Evolutionary conservation across 2,329 filamentous ascomycete genomes (phyloP).

Genomic region (Geosmithia flava): DNA sequence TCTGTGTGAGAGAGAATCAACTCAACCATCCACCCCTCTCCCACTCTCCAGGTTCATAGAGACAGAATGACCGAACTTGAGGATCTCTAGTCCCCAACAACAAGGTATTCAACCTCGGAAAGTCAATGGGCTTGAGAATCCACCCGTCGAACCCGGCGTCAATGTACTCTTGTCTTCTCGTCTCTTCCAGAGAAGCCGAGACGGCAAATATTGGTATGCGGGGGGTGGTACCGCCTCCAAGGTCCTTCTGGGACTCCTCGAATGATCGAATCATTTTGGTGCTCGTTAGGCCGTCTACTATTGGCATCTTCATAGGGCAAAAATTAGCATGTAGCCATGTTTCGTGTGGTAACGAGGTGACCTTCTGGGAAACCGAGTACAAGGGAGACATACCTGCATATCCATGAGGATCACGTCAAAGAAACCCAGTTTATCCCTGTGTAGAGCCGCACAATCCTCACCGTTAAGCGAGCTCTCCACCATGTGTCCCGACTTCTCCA

Average conservation of each 20-base stretch:
- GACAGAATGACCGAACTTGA: slow-evolving; percentile 41
- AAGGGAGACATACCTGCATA: slow-evolving; percentile 53
- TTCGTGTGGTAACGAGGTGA: not conserved
- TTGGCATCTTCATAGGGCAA: slow-evolving; percentile 61
- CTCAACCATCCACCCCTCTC: slow-evolving; percentile 77
- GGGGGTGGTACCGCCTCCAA: slow-evolving; percentile 40
- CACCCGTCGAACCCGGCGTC: slow-evolving; percentile 78
- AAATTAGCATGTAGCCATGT: not conserved
- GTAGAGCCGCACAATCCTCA: slow-evolving; percentile 66
- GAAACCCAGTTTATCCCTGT: slow-evolving; percentile 44
- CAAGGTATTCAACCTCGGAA: slow-evolving; percentile 57
- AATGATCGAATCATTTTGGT: slow-evolving; percentile 72
- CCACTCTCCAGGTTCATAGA: slow-evolving; percentile 66
- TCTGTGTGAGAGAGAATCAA: too few relatives aligned
- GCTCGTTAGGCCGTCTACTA: slow-evolving; percentile 71
- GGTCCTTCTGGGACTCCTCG: slow-evolving; percentile 41
- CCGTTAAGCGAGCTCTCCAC: slow-evolving; percentile 69
- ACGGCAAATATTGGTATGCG: slow-evolving; percentile 76
- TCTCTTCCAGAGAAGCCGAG: slow-evolving; percentile 69
- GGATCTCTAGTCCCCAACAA: slow-evolving; percentile 57
- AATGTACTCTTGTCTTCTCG: slow-evolving; percentile 55
- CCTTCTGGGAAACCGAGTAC: too few relatives aligned
- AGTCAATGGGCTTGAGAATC: slow-evolving; percentile 83
- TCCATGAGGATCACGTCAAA: slow-evolving; percentile 87
- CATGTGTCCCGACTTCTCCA: slow-evolving; percentile 64